A percentile compares a stretch with the other conserved stretches of the same genome.
These are phyloP conservation scores for Tetracladium marchalianum DNA, from an alignment of 495 filamentous ascomycete species.

Conservation along the genomic window DNA sequence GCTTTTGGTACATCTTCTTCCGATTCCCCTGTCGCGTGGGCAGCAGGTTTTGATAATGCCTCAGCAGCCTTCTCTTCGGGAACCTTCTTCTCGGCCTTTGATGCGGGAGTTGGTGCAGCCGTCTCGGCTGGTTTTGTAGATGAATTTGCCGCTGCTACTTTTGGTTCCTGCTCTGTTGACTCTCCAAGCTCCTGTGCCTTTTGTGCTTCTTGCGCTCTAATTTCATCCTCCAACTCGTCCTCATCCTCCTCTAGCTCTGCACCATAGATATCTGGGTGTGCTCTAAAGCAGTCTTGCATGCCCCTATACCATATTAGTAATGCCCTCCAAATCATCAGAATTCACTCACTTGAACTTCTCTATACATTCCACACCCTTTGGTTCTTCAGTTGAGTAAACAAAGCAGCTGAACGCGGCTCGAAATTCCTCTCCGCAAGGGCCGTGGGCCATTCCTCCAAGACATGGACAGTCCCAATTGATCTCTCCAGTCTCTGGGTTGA, in stretches of 20 bases:
- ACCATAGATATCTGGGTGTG: slow-evolving; percentile 85
- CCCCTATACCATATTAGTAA: slow-evolving; percentile 40
- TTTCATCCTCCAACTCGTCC: slow-evolving; percentile 33
- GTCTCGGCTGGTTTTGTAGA: no score
- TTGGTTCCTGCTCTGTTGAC: no score
- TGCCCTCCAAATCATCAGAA: background rate
- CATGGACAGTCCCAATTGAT: slow-evolving; percentile 99
- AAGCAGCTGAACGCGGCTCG: slow-evolving; percentile 95
- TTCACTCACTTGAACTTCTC: slow-evolving; percentile 84
- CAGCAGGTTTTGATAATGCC: background rate
- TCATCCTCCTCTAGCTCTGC: slow-evolving; percentile 84
- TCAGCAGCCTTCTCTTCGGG: background rate
- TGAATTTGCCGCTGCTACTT: no score
- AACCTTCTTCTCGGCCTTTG: background rate
- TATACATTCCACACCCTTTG: slow-evolving; percentile 98
- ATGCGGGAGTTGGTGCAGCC: no score
- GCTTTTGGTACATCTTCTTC: slow-evolving; percentile 35
- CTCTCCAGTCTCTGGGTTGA: slow-evolving; percentile 96
- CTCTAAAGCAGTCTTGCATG: slow-evolving; percentile 96
- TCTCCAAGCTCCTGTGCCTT: no score
- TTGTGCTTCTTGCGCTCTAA: slow-evolving; percentile 8
- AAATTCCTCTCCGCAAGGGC: slow-evolving; percentile 93
- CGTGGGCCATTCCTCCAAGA: slow-evolving; percentile 93
- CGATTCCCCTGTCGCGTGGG: background rate
- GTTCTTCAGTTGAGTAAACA: slow-evolving; percentile 84